phyloP scores from a whole-genome alignment of 176 grass and related monocot genomes.

The Microstegium vimineum region DNA sequence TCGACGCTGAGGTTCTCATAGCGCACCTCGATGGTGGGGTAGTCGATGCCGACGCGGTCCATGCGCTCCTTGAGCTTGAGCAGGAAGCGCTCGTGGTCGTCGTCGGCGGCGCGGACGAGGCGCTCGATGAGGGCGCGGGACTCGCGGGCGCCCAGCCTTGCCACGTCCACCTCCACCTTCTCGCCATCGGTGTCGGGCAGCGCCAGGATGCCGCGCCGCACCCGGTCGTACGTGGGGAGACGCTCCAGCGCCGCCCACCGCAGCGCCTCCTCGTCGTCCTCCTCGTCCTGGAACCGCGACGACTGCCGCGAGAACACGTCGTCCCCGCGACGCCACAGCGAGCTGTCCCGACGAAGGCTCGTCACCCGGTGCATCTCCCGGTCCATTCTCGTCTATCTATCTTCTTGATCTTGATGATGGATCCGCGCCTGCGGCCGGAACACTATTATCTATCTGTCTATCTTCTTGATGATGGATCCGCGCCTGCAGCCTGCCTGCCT shows the following conservation, averaged over 20 bases:
- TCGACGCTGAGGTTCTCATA: conserved; percentile 54
- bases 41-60: conserved; percentile 72
- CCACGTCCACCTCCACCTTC: conserved; percentile 57
- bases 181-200: conserved; percentile 10
- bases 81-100: conserved; percentile 77
- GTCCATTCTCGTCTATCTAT: no score
- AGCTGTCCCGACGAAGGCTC: conserved; percentile 47
- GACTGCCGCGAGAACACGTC: conserved; percentile 69
- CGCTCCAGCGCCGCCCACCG: conserved; percentile 94
- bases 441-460: no score
- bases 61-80: conserved; percentile 78
- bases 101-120: conserved; percentile 60
- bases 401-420: no score
- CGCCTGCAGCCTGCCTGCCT: no score
- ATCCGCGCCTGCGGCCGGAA: no score
- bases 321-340: conserved; percentile 51
- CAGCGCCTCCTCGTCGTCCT: conserved; percentile 93
- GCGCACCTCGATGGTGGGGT: conserved; percentile 79
- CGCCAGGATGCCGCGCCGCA: conserved; percentile 52
- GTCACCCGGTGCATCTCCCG: conserved; percentile 48
- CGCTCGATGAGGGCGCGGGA: conserved; percentile 58
- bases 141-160: conserved; percentile 43
- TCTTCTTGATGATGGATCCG: no score
- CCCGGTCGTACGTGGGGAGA: conserved; percentile 68
- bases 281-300: conserved; percentile 55